phyloP scores from a whole-genome alignment of 345 rosid genomes.

The Euphorbia lathyris region DNA sequence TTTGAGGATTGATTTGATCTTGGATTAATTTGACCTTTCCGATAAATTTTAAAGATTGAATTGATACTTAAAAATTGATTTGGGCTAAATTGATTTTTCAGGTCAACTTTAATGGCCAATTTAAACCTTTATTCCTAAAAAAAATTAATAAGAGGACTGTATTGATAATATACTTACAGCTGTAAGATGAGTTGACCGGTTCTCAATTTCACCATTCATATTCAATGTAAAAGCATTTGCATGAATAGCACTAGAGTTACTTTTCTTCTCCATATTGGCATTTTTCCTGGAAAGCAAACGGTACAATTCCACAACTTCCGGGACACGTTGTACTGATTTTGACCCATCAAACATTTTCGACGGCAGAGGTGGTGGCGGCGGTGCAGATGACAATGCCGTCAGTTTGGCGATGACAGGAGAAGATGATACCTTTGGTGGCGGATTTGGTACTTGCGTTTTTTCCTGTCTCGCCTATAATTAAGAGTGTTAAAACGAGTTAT shows the following conservation, averaged over 20 bases:
- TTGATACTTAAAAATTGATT: no score
- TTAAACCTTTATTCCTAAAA: no score
- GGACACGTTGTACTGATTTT: conserved; percentile 68
- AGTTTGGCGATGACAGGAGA: conserved; percentile 20
- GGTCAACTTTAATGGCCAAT: no score
- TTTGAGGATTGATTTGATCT: no score
- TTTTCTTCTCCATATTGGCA: conserved; percentile 43
- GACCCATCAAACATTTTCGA: conserved; percentile 44
- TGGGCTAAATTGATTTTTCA: no score
- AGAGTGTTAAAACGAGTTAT: no score
- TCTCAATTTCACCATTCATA: conserved; percentile 98
- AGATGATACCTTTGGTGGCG: conserved; percentile 34
- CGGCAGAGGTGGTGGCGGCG: conserved; percentile 81
- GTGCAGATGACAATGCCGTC: conserved; percentile 25
- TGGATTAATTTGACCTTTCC: no score
- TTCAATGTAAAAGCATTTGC: conserved; percentile 42
- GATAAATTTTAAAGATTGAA: no score
- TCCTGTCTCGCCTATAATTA: not conserved
- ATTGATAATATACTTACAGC: conserved; percentile 57
- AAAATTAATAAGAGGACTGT: not conserved
- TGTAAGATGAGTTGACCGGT: conserved; percentile 78
- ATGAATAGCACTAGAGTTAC: conserved; percentile 37
- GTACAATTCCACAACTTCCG: conserved; percentile 78
- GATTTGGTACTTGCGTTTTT: conserved; percentile 26
- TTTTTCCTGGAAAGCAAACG: conserved; percentile 74